A percentile compares a stretch with the other conserved stretches of the same genome.
Conservation (phyloP, 192 early-diverging fungal genomes). For the Anaeromyces robustus region DNA sequence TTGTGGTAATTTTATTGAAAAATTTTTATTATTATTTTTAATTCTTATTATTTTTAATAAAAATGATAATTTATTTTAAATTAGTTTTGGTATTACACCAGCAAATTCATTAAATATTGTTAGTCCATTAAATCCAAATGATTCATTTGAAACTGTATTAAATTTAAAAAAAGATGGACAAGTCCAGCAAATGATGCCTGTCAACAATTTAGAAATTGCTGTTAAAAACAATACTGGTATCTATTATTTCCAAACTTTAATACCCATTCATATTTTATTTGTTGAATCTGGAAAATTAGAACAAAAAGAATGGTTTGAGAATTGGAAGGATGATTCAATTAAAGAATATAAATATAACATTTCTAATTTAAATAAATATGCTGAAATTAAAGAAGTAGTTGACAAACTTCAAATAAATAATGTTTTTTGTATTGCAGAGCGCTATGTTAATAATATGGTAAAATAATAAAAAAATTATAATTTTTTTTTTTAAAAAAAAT, state of each 20-base stretch:
- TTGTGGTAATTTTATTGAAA: too few relatives aligned
- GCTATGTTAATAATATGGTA: conserved; percentile 29
- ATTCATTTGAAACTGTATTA: conserved; percentile 7
- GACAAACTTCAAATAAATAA: conserved; percentile 37
- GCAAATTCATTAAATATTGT: conserved; percentile 18
- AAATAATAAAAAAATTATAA: too few relatives aligned
- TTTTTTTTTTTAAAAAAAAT: too few relatives aligned
- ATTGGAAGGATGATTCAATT: conserved; percentile 22
- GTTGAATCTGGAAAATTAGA: conserved; percentile 23
- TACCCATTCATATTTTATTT: conserved; percentile 43
- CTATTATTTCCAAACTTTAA: conserved; percentile 23
- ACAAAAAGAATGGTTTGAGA: conserved; percentile 28
- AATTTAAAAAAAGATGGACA: conserved; percentile 5
- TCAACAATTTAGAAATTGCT: conserved; percentile 30
- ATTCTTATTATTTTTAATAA: too few relatives aligned
- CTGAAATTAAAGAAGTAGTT: conserved; percentile 24
- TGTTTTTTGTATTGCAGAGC: conserved; percentile 49
- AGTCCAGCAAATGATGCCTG: conserved; percentile 17
- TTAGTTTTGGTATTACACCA: conserved; percentile 27
- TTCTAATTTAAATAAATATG: conserved; percentile 17
- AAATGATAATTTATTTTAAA: too few relatives aligned
- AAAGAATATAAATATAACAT: conserved; percentile 7
- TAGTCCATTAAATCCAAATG: conserved; percentile 9
- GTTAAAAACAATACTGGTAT: conserved; percentile 32
- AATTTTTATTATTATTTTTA: too few relatives aligned